Evolutionary conservation across 768 basidiomycete species (phyloP), one percentile per base, ranked within the genome.

Genomic region (Roridomyces roridus): DNA sequence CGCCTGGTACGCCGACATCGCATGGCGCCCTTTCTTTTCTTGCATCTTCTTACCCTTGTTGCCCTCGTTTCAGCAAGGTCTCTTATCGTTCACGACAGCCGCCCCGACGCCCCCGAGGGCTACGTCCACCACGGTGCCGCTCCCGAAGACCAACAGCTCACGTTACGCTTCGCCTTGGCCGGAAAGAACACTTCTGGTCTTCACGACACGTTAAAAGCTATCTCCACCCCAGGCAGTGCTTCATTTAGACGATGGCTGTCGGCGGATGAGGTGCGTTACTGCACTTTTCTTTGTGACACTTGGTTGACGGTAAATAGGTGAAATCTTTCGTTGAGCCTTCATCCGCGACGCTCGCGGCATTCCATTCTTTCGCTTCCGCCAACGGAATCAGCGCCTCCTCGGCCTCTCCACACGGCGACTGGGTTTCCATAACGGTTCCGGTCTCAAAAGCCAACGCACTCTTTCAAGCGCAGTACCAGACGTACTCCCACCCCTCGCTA

Each of bases 151-250:
- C 46, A 47, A n/a, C 28, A 34, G 26, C 60, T 74, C 31, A 61
- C 62, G 28, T 59, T 74, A 24, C 71, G 70, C 41, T 65, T 74
- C 44, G 72, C 63, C n/a, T 65, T 74, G 45, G 62, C 57, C 4
- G 68, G 68, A 43, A 62, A 63, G 54, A 56, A 72, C 62, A 48
- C 65, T 9, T 31, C 54, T 4, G 73, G 69, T 1, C 65, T 74
- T 18, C 65, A 70, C 48, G 64, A 62, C 9, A 65, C 65, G 31
- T 58, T 75, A 9, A 63, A 68, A 29, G 63, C 62, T 34, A 69
- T 72, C 35, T 70, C 68, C 46, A 68, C 65, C 2, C 73, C 73
- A 1, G 56, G 53, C 6, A 69, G 65, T 53, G 31, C 48, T 14
- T 48, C 55, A 39, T 72, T 68, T 49, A 53, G 69, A 20, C 60